Evolutionary conservation across 371 early-diverging fungal genomes (phyloP), one percentile per base, ranked within the genome.

Genomic region (Apophysomyces variabilis): DNA sequence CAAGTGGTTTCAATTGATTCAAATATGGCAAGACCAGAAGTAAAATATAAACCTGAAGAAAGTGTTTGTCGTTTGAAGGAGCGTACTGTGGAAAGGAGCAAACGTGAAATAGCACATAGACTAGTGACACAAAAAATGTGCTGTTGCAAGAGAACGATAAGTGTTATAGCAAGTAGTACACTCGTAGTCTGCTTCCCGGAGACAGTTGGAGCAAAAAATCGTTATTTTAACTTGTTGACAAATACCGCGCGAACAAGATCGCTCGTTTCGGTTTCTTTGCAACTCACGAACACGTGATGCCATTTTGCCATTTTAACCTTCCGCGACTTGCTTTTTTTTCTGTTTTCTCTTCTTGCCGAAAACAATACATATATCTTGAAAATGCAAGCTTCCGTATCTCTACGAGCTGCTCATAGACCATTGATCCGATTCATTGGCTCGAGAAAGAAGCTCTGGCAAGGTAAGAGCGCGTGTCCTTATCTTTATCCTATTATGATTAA

Each of bases 401-500:
- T 72, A 50, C 79, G 83, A 66, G 80, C 84, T 62, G 78, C 63
- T 44, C 84, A 80, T 62, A 79, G 73, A 62, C 82, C 82, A 35
- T 58, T 80, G 59, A 83, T 83, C 70, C 79, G 77, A 4, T 83
- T 83, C 47, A 60, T 83, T 63, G 84, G 84, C 41, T 73, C 84
- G 38, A 74, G 84, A 72, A 71, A 67, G 18, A 61, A 59, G 26
- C 62, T 83, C 43, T 83, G 84, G 84, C 80, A 83, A 65, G 76
- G 84, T 80, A 77, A 46, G 32, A 26, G 38, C 26, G 16, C 4
- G 13, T 59, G 11, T 16, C 32, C 3, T 36, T 37, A 18, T n/a
- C n/a, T 38, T 37, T 41, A 12, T 60, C 13, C n/a, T 5, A 63
- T 63, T 56, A 21, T 58, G 9, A 12, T 57, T 9, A 18, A 18